A percentile compares a stretch with the other conserved stretches of the same genome.
Evolutionary conservation across 441 rosid genomes (phyloP).

Genomic region (Isatis lusitanica): DNA sequence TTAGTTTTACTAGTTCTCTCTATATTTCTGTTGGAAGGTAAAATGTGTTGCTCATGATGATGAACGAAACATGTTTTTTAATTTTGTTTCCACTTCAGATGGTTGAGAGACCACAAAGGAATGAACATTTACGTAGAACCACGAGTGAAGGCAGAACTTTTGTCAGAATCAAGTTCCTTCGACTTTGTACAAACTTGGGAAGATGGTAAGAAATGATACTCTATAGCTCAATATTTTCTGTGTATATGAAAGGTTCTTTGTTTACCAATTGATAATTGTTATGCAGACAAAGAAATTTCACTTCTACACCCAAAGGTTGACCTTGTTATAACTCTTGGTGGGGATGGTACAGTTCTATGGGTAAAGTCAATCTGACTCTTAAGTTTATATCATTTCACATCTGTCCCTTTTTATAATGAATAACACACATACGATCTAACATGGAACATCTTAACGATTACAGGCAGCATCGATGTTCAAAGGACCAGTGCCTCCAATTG

Average conservation of each 20-base stretch:
- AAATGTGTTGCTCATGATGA: not conserved
- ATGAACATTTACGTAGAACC: constrained; percentile 88
- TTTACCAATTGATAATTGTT: not conserved
- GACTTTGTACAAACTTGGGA: constrained; percentile 84
- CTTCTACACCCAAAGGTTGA: constrained; percentile 83
- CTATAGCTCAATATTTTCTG: not conserved
- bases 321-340: constrained; percentile 96
- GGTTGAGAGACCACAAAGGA: constrained; percentile 77
- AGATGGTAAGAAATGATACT: constrained; percentile 59
- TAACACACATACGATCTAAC: not conserved
- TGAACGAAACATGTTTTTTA: constrained; percentile 6
- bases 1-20: not conserved
- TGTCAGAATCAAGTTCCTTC: constrained; percentile 75
- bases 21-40: constrained; percentile 1
- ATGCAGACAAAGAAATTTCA: constrained; percentile 68
- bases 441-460: constrained; percentile 17
- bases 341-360: constrained; percentile 99
- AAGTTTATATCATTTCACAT: not conserved
- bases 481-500: constrained; percentile 97
- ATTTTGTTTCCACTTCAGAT: constrained; percentile 47
- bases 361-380: constrained; percentile 44
- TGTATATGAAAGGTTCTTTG: not conserved
- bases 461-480: constrained; percentile 98
- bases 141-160: constrained; percentile 73
- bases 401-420: not conserved